A percentile compares a stretch with the other conserved stretches of the same genome.
Conservation (phyloP, 371 early-diverging fungal genomes). For the Syncephalastrum sp. region DNA sequence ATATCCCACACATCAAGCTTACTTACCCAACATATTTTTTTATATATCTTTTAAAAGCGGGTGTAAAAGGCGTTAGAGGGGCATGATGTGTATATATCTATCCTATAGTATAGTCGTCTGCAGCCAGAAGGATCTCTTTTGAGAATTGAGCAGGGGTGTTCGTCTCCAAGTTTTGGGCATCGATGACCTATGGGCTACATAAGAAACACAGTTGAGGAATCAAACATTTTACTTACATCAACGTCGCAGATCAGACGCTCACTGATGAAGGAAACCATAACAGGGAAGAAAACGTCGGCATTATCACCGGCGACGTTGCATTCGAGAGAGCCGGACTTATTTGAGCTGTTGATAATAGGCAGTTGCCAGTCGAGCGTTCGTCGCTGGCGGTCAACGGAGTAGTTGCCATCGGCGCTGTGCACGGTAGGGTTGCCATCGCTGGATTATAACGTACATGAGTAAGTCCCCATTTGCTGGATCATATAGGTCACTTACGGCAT, state of each 20-base stretch:
- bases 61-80: background rate
- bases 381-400: conserved; percentile 70
- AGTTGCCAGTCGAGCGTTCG: conserved; percentile 86
- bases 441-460: conserved; percentile 11
- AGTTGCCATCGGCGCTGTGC: conserved; percentile 78
- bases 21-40: too few relatives aligned
- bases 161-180: conserved; percentile 55
- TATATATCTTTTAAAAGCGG: too few relatives aligned
- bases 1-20: too few relatives aligned
- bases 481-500: conserved; percentile 65
- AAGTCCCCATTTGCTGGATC: background rate
- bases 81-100: conserved; percentile 28
- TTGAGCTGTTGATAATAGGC: conserved; percentile 74
- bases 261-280: conserved; percentile 75
- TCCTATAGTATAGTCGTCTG: conserved; percentile 75
- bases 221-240: conserved; percentile 52
- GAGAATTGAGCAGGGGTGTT: conserved; percentile 61
- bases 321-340: conserved; percentile 81
- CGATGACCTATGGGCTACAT: conserved; percentile 27
- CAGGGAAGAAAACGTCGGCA: conserved; percentile 87
- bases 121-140: conserved; percentile 59
- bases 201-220: conserved; percentile 11
- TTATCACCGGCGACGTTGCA: conserved; percentile 83
- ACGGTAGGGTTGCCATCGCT: conserved; percentile 65
- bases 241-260: conserved; percentile 72